These are phyloP conservation scores for Ramalina peruviana DNA, from an alignment of 495 filamentous ascomycete genomes.

Conservation along the genomic window DNA sequence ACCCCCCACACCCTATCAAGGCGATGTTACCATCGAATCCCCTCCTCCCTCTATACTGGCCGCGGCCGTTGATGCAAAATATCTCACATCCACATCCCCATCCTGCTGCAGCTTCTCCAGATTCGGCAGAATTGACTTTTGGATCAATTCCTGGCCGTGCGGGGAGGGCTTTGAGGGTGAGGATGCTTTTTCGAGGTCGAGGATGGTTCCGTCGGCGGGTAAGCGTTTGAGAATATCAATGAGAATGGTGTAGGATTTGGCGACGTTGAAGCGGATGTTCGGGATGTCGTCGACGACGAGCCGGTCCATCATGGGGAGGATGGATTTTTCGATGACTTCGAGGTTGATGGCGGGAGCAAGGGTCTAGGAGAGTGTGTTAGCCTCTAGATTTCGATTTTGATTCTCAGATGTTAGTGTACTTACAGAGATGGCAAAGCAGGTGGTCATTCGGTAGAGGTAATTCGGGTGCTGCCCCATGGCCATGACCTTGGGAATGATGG, in stretches of 20 bases:
- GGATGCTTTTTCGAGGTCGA: slow-evolving; percentile 66
- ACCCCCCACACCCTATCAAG: slow-evolving; percentile 2
- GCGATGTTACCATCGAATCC: slow-evolving; percentile 25
- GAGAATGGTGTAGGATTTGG: slow-evolving; percentile 85
- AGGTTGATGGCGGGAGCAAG: slow-evolving; percentile 84
- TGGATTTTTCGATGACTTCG: slow-evolving; percentile 79
- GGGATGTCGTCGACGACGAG: slow-evolving; percentile 88
- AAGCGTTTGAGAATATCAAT: slow-evolving; percentile 82
- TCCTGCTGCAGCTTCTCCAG: slow-evolving; percentile 91
- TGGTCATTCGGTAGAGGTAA: slow-evolving; percentile 98
- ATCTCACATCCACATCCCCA: slow-evolving; percentile 94
- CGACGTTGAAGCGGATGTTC: slow-evolving; percentile 98
- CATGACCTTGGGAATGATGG: slow-evolving; percentile 97
- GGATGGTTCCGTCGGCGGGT: slow-evolving; percentile 74
- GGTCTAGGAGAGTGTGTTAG: slow-evolving; percentile 46
- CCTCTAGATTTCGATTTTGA: background rate
- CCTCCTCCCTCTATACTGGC: slow-evolving; percentile 18
- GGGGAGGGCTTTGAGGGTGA: slow-evolving; percentile 48
- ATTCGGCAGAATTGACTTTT: slow-evolving; percentile 74
- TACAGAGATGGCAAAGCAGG: slow-evolving; percentile 95
- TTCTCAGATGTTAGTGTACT: slow-evolving; percentile 21
- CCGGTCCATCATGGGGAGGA: slow-evolving; percentile 90
- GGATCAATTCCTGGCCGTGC: slow-evolving; percentile 66
- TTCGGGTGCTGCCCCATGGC: slow-evolving; percentile 95
- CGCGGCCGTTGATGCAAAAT: slow-evolving; percentile 69